These are phyloP conservation scores for Striga hermonthica DNA, from an alignment of 305 asterid species.

Conservation along the genomic window DNA sequence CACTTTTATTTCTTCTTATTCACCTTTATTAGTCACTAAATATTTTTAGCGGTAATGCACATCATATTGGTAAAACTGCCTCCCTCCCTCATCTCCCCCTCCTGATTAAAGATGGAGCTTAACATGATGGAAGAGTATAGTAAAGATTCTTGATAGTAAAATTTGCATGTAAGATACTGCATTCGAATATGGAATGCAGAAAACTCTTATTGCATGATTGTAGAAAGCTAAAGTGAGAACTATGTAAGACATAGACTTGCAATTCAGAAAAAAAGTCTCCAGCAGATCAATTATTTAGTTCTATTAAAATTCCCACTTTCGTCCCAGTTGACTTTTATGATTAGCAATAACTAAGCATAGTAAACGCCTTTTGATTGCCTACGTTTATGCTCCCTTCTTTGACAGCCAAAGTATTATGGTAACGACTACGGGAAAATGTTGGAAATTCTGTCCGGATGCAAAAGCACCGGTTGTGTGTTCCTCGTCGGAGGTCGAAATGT, in stretches of 20 bases:
- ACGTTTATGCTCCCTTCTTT: slow-evolving; percentile 25
- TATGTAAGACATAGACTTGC: neutral
- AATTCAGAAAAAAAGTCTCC: neutral
- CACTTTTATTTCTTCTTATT: too few relatives aligned
- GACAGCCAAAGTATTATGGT: slow-evolving; percentile 81
- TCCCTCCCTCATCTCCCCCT: too few relatives aligned
- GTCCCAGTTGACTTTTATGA: neutral
- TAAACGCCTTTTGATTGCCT: slow-evolving; percentile 1
- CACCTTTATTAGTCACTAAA: too few relatives aligned
- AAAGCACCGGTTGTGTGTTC: slow-evolving; percentile 79
- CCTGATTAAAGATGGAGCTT: neutral
- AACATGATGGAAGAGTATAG: neutral
- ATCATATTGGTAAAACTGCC: too few relatives aligned
- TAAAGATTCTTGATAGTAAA: too few relatives aligned
- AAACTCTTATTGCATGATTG: too few relatives aligned
- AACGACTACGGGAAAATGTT: slow-evolving; percentile 62
- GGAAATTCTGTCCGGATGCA: slow-evolving; percentile 65
- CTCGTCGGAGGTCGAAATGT: slow-evolving; percentile 77
- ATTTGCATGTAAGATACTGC: too few relatives aligned
- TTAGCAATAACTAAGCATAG: neutral
- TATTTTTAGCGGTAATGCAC: too few relatives aligned
- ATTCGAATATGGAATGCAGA: too few relatives aligned
- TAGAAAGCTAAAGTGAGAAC: too few relatives aligned
- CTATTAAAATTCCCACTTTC: neutral
- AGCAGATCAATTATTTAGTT: neutral